Evolutionary conservation across 176 grass and related monocot genomes (phyloP).

Genomic region (Carex kokanica): DNA sequence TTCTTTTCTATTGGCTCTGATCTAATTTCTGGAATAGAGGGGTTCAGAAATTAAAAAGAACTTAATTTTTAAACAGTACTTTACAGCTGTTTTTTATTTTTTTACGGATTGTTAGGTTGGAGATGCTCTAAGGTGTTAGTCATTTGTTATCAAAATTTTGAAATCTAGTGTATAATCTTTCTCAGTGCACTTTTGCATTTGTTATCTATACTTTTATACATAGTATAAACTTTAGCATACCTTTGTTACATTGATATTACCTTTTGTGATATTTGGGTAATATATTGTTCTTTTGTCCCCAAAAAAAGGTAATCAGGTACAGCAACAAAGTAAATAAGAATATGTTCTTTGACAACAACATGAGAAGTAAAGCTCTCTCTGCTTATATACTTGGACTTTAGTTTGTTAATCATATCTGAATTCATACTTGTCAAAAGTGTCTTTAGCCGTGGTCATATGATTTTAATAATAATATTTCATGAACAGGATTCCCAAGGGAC

Average conservation of each 20-base stretch:
- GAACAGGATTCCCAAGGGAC: background rate
- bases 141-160: background rate
- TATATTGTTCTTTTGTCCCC: background rate
- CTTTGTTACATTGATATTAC: background rate
- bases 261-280: background rate
- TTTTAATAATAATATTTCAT: background rate
- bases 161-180: background rate
- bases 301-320: background rate
- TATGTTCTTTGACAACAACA: constrained; percentile 15
- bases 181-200: background rate
- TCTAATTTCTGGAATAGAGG: too few relatives aligned
- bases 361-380: background rate
- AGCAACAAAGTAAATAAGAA: constrained; percentile 8
- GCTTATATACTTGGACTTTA: background rate
- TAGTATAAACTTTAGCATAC: background rate
- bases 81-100: too few relatives aligned
- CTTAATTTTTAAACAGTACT: too few relatives aligned
- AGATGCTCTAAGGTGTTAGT: background rate
- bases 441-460: background rate
- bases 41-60: too few relatives aligned
- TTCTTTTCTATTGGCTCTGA: too few relatives aligned
- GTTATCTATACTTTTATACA: background rate
- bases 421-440: background rate
- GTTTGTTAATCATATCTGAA: background rate
- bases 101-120: too few relatives aligned